Evolutionary conservation across 148 eudicot genomes (phyloP).

Genomic region (Camellia lanceoleosa): DNA sequence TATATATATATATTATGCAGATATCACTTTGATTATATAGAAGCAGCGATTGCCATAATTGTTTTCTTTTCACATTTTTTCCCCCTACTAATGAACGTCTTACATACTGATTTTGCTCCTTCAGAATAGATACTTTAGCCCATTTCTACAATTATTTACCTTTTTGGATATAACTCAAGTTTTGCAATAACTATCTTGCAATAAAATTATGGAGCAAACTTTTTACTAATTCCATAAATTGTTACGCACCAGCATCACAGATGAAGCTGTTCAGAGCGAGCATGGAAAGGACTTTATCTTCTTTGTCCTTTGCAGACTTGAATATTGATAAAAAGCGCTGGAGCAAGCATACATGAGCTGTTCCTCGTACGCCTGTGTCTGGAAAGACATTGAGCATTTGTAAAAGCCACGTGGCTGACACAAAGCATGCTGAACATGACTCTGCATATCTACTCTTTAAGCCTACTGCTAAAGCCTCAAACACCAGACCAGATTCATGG

Average conservation of each 20-base stretch:
- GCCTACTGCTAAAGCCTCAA: conserved; percentile 52
- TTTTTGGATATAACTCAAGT: no score
- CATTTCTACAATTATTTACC: not conserved
- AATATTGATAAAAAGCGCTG: conserved; percentile 42
- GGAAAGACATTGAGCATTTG: conserved; percentile 47
- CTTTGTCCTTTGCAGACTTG: conserved; percentile 39
- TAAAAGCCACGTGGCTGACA: conserved; percentile 51
- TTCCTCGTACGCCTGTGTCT: conserved; percentile 46
- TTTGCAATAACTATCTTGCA: no score
- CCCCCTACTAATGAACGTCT: conserved; percentile 25
- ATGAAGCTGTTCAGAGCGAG: conserved; percentile 50
- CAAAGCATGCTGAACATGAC: conserved; percentile 37
- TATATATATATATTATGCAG: conserved; percentile 7
- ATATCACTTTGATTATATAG: not conserved
- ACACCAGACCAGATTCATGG: conserved; percentile 49
- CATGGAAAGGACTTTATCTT: conserved; percentile 46
- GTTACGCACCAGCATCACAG: conserved; percentile 36
- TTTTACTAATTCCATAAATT: no score
- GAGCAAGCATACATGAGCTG: conserved; percentile 49
- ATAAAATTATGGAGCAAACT: no score
- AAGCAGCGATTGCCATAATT: not conserved
- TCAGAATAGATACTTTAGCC: not conserved
- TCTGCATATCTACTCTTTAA: conserved; percentile 46
- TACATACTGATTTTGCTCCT: not conserved
- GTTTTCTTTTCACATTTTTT: conserved; percentile 22